A percentile compares a stretch with the other conserved stretches of the same genome.
Evolutionary conservation across 331 rosid genomes (phyloP).

Genomic region (Pyracantha coccinea): DNA sequence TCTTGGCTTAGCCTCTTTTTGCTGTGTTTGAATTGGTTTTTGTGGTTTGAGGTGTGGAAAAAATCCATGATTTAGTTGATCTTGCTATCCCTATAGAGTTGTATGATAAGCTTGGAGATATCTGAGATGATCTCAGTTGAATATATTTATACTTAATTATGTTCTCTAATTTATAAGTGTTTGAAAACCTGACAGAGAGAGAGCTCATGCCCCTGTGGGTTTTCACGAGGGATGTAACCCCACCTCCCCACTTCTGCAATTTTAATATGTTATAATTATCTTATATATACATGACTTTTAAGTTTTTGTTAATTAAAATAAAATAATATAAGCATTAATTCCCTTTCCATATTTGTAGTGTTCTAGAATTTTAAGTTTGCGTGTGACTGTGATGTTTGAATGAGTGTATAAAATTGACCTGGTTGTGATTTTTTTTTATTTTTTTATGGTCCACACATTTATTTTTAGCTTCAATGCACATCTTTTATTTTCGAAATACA

Average conservation of each 20-base stretch:
- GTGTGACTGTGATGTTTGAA: background rate
- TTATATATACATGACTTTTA: background rate
- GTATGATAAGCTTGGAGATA: background rate
- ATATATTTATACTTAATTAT: too few species aligned
- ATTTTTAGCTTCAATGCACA: too few species aligned
- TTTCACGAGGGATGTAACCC: constrained; percentile 20
- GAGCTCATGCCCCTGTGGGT: background rate
- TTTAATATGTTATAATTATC: background rate
- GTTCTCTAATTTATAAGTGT: background rate
- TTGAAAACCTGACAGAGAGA: background rate
- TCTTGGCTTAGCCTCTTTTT: constrained; percentile 47
- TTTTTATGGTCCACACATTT: background rate
- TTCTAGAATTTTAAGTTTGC: background rate
- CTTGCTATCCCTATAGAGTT: background rate
- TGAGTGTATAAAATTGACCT: background rate
- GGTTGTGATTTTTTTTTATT: background rate
- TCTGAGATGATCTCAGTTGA: background rate
- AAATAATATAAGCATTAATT: background rate
- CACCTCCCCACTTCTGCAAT: background rate
- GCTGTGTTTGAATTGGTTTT: constrained; percentile 16
- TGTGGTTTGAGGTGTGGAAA: constrained; percentile 25
- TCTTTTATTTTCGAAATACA: too few species aligned
- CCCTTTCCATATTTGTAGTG: background rate
- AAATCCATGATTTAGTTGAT: constrained; percentile 7
- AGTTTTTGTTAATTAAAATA: background rate